Evolutionary conservation across 2,329 filamentous ascomycete species (phyloP).

Genomic region (Laburnicola sp.): DNA sequence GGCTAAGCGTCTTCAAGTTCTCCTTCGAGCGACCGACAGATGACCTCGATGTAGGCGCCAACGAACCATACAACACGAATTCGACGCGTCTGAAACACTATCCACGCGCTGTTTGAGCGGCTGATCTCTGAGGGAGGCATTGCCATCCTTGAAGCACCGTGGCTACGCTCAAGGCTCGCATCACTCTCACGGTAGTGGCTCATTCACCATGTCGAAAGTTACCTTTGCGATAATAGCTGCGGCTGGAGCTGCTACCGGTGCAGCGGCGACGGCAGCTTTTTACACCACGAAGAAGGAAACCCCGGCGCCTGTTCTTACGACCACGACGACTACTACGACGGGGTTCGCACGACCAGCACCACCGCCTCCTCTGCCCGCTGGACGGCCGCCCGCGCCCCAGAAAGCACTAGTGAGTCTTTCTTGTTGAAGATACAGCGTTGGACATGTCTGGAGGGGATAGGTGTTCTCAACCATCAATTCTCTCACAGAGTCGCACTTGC

Average conservation of each 20-base stretch:
- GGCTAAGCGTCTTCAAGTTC: slow-evolving; percentile 23
- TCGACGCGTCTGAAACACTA: slow-evolving; percentile 44
- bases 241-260: slow-evolving; percentile 53
- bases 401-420: background rate
- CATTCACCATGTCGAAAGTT: slow-evolving; percentile 53
- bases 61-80: slow-evolving; percentile 30
- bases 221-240: slow-evolving; percentile 55
- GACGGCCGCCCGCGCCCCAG: background rate
- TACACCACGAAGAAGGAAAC: slow-evolving; percentile 45
- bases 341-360: slow-evolving; percentile 30
- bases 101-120: slow-evolving; percentile 39
- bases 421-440: too few species aligned
- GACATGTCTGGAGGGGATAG: too few species aligned
- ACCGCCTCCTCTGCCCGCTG: slow-evolving; percentile 28
- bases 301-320: slow-evolving; percentile 33
- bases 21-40: slow-evolving; percentile 28
- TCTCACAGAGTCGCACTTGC: too few species aligned
- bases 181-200: background rate
- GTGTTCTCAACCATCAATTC: too few species aligned
- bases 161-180: background rate
- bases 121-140: slow-evolving; percentile 23
- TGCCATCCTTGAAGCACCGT: slow-evolving; percentile 20
- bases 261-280: slow-evolving; percentile 53
- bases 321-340: slow-evolving; percentile 42
- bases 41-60: slow-evolving; percentile 35